Evolutionary conservation across 768 basidiomycete species (phyloP), one percentile per base, ranked within the genome.

Genomic region (Amanita muscaria): DNA sequence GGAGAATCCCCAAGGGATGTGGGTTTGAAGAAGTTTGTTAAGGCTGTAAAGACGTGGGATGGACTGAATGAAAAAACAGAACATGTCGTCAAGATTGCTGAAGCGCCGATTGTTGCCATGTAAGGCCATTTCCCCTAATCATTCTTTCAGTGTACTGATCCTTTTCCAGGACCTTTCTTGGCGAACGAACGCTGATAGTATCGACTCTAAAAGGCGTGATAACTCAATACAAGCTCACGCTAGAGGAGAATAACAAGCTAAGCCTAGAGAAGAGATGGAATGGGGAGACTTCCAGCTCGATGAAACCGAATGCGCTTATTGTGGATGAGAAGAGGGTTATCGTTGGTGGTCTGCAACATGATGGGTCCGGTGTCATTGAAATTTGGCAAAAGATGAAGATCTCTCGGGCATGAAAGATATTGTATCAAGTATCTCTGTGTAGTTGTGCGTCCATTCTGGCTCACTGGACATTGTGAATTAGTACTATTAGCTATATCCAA

Each of bases 21-120:
- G 10, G 39, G 50, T 46, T 5, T 49, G 46, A 47, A 58, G 49
- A 68, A n/a, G n/a, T n/a, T 69, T 56, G 80, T 77, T 62, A 77
- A 73, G 48, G 11, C 12, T n/a, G 66, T 66, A 27, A 74, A 77
- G 47, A 83, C 76, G 53, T 90, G 88, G 87, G 75, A 78, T 48
- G 88, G 88, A 2, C 62, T 88, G 18, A 66, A 69, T 38, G 59
- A 57, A 19, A 67, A 72, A 1, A 68, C 68, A 34, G 70, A 71
- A 16, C 39, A 70, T 32, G 53, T 73, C 22, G 50, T 64, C 33
- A 73, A 79, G 45, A 67, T 79, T 14, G 82, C 80, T 1, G 76
- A 83, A 47, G 88, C 87, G 1, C 88, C 88, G 18, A 64, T 90
- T 22, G 83, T 85, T 35, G 75, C 76, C 8, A 49, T 84, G 88